Base-by-base conservation (phyloP, 1,284 basidiomycete genomes). In the Mrakiaceae sp. region DNA sequence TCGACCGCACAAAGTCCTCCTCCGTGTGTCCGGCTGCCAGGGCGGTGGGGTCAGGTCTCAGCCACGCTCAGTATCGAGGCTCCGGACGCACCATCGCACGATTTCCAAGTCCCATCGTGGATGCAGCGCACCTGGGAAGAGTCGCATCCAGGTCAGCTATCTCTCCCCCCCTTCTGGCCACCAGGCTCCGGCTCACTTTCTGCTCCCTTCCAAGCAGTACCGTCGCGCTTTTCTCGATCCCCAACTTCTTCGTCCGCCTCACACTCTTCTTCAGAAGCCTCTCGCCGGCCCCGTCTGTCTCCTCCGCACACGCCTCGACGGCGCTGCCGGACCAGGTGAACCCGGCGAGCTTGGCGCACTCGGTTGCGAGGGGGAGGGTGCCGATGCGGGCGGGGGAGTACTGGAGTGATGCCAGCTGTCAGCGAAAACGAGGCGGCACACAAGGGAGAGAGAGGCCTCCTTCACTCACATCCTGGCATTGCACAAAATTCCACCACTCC, bases 261-360 rank as follows among this genome's bases (percentile, higher is more conserved):
- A 71, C 61, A 14, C 66, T 68, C 5, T 60, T 10, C 8, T 56
- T 54, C 14, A 71, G 61, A 2, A 72, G 51, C 10, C 52, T 3
- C 0, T 46, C 54, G 27, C 27, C 27, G 27, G 27, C 27, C 8
- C 71, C 71, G 14, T 69, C 47, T 16, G 42, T 16, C 6, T 57
- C 62, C 10, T 64, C 50, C 47, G 60, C 69, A 43, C 71, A 72
- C 9, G 52, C n/a, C 39, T 63, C 52, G 0, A 69, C 61, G 4
- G 58, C 58, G 0, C 27, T 27, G 27, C 27, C 27, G 27, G 39
- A 58, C 71, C 61, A 43, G 66, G 68, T 65, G 27, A 66, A 67
- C 6, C 65, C 62, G n/a, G 68, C 70, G 2, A 71, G 66, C 51
- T 56, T 64, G 4, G 70, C 70, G 53, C 71, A 72, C 39, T 61